Conservation (phyloP, 345 rosid species). For the Populus alba region DNA sequence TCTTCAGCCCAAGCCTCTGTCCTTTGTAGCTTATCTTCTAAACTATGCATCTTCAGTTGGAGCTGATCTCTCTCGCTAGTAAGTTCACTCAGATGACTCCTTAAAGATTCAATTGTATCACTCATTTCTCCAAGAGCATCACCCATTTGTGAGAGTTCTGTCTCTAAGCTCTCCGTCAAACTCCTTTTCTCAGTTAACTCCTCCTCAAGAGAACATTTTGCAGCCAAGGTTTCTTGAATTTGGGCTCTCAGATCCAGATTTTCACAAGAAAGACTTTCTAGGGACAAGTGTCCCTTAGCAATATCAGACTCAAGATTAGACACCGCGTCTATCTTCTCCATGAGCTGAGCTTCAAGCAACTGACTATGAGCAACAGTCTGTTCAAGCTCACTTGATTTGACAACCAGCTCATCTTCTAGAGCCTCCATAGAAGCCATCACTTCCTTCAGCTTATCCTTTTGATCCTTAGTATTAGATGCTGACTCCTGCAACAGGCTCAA, state of each 20-base stretch:
- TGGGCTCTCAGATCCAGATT: conserved; percentile 52
- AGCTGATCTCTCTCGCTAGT: conserved; percentile 62
- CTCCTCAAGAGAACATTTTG: conserved; percentile 48
- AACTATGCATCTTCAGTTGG: conserved; percentile 45
- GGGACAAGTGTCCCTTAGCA: conserved; percentile 38
- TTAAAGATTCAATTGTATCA: conserved; percentile 51
- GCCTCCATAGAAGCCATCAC: conserved; percentile 57
- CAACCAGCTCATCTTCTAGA: conserved; percentile 62
- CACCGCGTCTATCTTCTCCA: conserved; percentile 53
- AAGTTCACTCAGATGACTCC: conserved; percentile 43
- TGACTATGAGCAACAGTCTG: conserved; percentile 46
- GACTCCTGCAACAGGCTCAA: conserved; percentile 86
- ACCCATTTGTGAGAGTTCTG: conserved; percentile 57
- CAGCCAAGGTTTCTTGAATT: conserved; percentile 44
- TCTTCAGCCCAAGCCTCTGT: conserved; percentile 52
- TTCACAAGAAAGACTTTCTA: conserved; percentile 37
- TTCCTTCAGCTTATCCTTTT: conserved; percentile 74
- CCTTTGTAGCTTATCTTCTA: conserved; percentile 58
- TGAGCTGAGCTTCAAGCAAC: conserved; percentile 58
- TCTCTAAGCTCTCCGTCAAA: conserved; percentile 63
- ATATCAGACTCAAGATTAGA: conserved; percentile 47
- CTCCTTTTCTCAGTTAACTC: conserved; percentile 51
- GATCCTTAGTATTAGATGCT: conserved; percentile 71
- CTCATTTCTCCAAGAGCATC: conserved; percentile 57
- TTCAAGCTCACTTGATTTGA: conserved; percentile 56